phyloP scores from a whole-genome alignment of 2,329 filamentous ascomycete species.

The Dryadomyces quercivorus region DNA sequence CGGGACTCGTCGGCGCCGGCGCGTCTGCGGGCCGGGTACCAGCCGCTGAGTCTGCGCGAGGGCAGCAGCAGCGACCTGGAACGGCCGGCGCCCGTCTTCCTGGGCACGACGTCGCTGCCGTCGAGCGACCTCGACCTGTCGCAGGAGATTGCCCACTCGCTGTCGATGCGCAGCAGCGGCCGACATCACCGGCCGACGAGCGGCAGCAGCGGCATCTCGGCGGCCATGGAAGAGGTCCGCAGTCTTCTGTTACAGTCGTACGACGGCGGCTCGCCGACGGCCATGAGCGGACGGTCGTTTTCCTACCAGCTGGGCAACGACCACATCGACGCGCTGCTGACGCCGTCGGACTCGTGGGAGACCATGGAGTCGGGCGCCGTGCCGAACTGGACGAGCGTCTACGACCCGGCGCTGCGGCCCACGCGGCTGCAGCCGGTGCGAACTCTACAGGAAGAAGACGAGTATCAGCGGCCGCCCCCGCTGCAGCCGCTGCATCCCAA shows the following conservation, averaged over 20 bases:
- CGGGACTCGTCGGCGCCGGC: not conserved
- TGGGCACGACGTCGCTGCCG: not conserved
- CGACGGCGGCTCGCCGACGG: not conserved
- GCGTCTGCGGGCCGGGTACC: too few relatives aligned
- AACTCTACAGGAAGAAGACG: not conserved
- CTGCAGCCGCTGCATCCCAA: not conserved
- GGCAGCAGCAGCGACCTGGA: constrained; percentile 4
- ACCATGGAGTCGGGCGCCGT: constrained; percentile 8
- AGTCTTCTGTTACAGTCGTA: constrained; percentile 8
- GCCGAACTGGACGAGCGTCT: constrained; percentile 13
- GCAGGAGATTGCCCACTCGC: constrained; percentile 8
- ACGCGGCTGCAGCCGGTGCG: not conserved
- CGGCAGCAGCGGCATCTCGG: constrained; percentile 8
- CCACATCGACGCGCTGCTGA: not conserved
- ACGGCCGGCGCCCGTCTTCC: constrained; percentile 5
- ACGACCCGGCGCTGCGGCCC: not conserved
- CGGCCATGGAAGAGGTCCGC: constrained; percentile 12
- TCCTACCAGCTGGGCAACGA: too few relatives aligned
- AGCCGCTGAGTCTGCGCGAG: not conserved
- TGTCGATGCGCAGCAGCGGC: constrained; percentile 6
- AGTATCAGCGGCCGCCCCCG: not conserved
- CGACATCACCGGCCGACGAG: not conserved
- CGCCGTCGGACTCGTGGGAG: constrained; percentile 11
- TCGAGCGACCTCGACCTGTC: constrained; percentile 5
- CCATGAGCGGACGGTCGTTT: too few relatives aligned